Evolutionary conservation across 108 stramenopile species (phyloP), one percentile per base, ranked within the genome.

Genomic region (Tribonema minus): DNA sequence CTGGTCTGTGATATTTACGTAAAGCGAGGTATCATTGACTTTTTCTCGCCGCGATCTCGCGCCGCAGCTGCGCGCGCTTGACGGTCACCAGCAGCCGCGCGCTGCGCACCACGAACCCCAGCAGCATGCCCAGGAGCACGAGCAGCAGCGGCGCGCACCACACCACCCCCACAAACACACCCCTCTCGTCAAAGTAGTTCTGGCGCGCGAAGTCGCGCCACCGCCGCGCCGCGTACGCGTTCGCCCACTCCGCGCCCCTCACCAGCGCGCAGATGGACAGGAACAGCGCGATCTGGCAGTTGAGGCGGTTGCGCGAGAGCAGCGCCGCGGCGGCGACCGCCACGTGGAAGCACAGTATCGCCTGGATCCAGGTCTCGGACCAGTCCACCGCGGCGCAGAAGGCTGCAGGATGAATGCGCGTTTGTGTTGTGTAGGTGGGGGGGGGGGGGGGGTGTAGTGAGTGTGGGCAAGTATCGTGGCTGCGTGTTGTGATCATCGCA

Each of bases 101-200:
- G 23, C 61, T 32, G 41, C 66, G 74, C 70, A 67, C 66, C 37
- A 66, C 58, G 65, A 81, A 79, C 15, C 76, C 80, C 70, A 81
- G 68, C 9, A 71, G 26, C 29, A 81, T n/a, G n/a, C n/a, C n/a
- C n/a, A n/a, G n/a, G n/a, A n/a, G n/a, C n/a, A n/a, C n/a, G n/a
- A n/a, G n/a, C n/a, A n/a, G 69, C 25, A 81, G 80, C 41, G 80
- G 80, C 61, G 35, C 76, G 25, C 70, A 68, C 72, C 71, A 81
- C 80, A 81, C 78, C 0, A 81, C 70, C 33, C 75, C 80, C 72
- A 74, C 76, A 69, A 81, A 81, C 25, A 81, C 67, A 23, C 80
- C 80, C 32, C 71, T 68, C 54, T 70, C 69, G 28, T 81, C 80
- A 34, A 81, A 81, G 74, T 81, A 81, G 59, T 81, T 77, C 54